Evolutionary conservation across 2,329 filamentous ascomycete species (phyloP).

Genomic region (Phaeosphaeria sp.): DNA sequence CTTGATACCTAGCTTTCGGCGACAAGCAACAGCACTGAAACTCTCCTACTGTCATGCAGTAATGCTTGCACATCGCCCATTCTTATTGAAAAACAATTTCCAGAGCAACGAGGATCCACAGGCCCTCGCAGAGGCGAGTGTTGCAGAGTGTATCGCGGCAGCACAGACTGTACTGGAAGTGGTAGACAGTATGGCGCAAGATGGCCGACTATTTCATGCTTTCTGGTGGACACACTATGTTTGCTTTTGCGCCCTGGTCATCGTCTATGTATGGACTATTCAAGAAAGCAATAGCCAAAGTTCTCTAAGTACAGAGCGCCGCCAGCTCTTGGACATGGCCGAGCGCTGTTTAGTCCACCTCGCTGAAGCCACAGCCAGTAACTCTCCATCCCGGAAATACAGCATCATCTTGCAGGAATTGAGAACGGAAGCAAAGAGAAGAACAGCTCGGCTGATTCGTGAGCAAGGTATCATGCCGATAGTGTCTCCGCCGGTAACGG

Average conservation of each 20-base stretch:
- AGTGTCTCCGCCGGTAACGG: background rate
- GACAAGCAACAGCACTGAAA: conserved; percentile 40
- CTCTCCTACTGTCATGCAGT: conserved; percentile 45
- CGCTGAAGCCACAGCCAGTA: conserved; percentile 54
- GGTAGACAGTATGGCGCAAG: conserved; percentile 49
- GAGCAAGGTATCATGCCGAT: background rate
- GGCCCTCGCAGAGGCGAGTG: conserved; percentile 45
- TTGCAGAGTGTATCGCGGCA: conserved; percentile 53
- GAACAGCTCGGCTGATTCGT: conserved; percentile 16
- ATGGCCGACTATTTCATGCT: conserved; percentile 50
- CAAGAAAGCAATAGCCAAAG: conserved; percentile 37
- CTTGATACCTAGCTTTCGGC: conserved; percentile 53
- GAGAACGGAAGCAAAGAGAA: conserved; percentile 47
- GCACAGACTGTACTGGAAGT: conserved; percentile 47
- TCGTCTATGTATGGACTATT: conserved; percentile 58
- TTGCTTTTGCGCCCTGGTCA: conserved; percentile 56
- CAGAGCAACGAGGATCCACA: conserved; percentile 25
- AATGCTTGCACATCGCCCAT: conserved; percentile 43
- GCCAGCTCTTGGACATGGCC: conserved; percentile 50
- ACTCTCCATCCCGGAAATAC: conserved; percentile 56
- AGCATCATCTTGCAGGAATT: conserved; percentile 58
- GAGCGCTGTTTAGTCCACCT: conserved; percentile 56
- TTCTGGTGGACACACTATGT: conserved; percentile 60
- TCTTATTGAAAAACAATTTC: conserved; percentile 29
- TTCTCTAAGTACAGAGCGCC: conserved; percentile 10